These are phyloP conservation scores for Teratosphaeria gauchensis DNA, from an alignment of 2,329 filamentous ascomycete species.

Conservation along the genomic window DNA sequence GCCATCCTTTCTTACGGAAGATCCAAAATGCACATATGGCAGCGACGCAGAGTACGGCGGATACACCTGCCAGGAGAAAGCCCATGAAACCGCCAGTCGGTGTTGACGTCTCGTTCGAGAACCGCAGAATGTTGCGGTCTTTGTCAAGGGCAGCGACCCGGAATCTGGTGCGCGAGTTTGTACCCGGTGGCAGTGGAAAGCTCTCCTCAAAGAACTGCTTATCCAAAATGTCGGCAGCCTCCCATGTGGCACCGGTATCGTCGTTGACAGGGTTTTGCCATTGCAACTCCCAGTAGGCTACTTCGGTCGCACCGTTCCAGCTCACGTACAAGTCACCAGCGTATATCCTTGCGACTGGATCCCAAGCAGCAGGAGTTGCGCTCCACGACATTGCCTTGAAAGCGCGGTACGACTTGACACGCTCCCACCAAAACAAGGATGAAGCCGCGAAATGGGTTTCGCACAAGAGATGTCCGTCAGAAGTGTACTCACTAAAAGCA, in stretches of 20 bases:
- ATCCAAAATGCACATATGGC: background rate
- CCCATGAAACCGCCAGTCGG: background rate
- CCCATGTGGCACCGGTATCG: background rate
- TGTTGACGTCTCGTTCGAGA: conserved; percentile 1
- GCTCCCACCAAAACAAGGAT: conserved; percentile 32
- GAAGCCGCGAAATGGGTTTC: conserved; percentile 40
- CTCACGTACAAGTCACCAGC: conserved; percentile 36
- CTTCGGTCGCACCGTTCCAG: conserved; percentile 37
- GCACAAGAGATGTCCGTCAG: conserved; percentile 41
- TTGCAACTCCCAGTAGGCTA: conserved; percentile 37
- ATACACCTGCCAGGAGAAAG: background rate
- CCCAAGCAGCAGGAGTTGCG: conserved; percentile 18
- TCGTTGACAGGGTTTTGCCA: conserved; percentile 7
- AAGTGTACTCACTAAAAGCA: conserved; percentile 30
- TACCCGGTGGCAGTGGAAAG: conserved; percentile 3
- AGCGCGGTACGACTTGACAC: conserved; percentile 40
- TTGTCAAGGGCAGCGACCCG: conserved; percentile 12
- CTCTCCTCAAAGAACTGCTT: conserved; percentile 17
- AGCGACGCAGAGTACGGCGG: background rate
- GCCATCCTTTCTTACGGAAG: background rate
- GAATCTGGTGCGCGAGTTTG: conserved; percentile 1
- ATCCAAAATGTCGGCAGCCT: conserved; percentile 10
- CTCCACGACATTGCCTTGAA: conserved; percentile 41
- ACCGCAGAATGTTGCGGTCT: conserved; percentile 6
- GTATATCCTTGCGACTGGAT: conserved; percentile 7